Percentiles rank a stretch among this genome's conserved stretches.
Conservation (phyloP, 768 basidiomycete genomes). For the Paxillus rubicundulus region DNA sequence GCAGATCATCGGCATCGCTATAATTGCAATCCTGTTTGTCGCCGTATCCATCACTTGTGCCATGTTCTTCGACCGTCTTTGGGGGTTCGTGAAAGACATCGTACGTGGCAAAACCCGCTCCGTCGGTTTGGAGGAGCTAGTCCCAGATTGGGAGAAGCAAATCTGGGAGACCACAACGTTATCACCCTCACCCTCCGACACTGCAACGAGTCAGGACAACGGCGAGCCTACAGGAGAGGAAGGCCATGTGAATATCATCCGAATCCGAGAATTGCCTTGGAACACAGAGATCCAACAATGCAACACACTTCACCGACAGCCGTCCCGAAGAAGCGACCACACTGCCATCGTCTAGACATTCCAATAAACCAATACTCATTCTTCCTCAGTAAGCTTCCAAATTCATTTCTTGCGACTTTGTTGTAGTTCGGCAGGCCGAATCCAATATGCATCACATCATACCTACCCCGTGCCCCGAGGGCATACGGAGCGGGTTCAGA, state of each 20-base stretch:
- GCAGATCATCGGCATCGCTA: conserved; percentile 68
- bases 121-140: conserved; percentile 49
- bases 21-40: conserved; percentile 60
- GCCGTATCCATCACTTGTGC: conserved; percentile 52
- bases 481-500: neutral
- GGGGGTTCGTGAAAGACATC: conserved; percentile 55
- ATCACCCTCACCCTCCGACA: conserved; percentile 5
- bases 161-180: conserved; percentile 46
- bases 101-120: conserved; percentile 38
- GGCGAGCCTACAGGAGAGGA: neutral
- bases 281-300: conserved; percentile 12
- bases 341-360: conserved; percentile 3
- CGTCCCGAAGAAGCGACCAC: conserved; percentile 17
- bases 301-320: conserved; percentile 19
- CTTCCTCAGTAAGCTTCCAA: neutral
- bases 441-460: neutral
- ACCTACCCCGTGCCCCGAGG: conserved; percentile 3
- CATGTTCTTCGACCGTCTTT: conserved; percentile 73
- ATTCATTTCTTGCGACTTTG: neutral
- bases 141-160: conserved; percentile 62
- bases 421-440: conserved; percentile 14
- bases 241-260: neutral
- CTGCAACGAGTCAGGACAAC: neutral
- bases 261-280: conserved; percentile 26
- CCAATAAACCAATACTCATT: neutral